phyloP scores from a whole-genome alignment of 257 asterid genomes.

The Forsythia viridissima region DNA sequence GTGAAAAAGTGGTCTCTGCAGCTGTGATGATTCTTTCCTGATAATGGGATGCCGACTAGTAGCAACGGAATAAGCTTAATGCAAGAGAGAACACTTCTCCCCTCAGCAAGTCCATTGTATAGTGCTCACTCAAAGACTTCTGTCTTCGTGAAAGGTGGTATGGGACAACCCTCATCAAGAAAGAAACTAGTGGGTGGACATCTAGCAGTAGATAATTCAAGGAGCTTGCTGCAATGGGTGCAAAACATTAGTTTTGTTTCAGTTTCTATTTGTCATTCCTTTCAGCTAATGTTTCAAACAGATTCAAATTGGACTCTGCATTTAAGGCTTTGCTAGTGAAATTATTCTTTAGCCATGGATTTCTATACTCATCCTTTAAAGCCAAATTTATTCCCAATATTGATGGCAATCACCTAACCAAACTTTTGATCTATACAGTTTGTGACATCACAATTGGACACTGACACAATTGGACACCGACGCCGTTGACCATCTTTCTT shows the following conservation, averaged over 20 bases:
- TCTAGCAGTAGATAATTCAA: constrained; percentile 67
- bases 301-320: constrained; percentile 37
- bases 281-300: constrained; percentile 80
- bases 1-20: constrained; percentile 98
- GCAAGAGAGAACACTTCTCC: no score
- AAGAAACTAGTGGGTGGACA: no score
- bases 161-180: no score
- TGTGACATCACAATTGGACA: constrained; percentile 87
- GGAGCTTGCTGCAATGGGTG: constrained; percentile 93
- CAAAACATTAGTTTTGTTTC: constrained; percentile 94
- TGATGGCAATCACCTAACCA: background rate
- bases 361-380: background rate
- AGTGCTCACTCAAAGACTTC: no score
- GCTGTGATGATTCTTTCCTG: constrained; percentile 84
- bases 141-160: no score
- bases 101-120: no score
- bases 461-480: no score
- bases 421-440: constrained; percentile 46
- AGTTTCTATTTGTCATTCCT: constrained; percentile 84
- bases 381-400: background rate
- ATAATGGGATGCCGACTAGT: constrained; percentile 67
- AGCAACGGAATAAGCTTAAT: constrained; percentile 94
- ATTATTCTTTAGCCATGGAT: constrained; percentile 31
- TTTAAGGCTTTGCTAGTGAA: background rate
- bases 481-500: no score